These are phyloP conservation scores for Amanita subjunquillea DNA, from an alignment of 768 basidiomycete genomes.

Conservation along the genomic window DNA sequence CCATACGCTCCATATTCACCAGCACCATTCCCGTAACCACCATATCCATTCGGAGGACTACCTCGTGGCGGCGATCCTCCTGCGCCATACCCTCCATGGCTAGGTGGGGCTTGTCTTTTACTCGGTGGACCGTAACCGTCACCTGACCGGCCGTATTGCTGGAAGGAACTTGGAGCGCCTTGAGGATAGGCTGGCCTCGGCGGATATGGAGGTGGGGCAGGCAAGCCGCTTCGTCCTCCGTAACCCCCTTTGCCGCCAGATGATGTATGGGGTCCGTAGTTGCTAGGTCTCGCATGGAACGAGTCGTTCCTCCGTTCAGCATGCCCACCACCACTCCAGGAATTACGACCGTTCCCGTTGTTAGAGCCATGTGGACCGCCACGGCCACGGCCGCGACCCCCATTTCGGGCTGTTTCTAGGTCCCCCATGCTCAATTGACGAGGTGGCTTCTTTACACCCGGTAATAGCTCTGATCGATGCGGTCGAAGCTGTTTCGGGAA, in stretches of 20 bases:
- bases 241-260: slow-evolving; percentile 18
- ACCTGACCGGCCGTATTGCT: slow-evolving; percentile 23
- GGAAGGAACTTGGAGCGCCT: slow-evolving; percentile 13
- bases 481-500: slow-evolving; percentile 84
- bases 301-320: slow-evolving; percentile 33
- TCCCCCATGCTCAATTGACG: slow-evolving; percentile 61
- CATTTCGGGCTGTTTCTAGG: slow-evolving; percentile 53
- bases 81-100: slow-evolving; percentile 19
- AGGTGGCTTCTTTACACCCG: slow-evolving; percentile 50
- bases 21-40: slow-evolving; percentile 21
- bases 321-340: slow-evolving; percentile 16
- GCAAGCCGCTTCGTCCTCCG: slow-evolving; percentile 15
- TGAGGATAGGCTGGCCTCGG: slow-evolving; percentile 20
- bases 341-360: slow-evolving; percentile 3
- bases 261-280: slow-evolving; percentile 18
- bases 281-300: slow-evolving; percentile 35
- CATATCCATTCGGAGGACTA: slow-evolving; percentile 14
- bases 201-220: slow-evolving; percentile 25
- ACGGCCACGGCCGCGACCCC: slow-evolving; percentile 40
- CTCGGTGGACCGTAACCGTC: slow-evolving; percentile 1
- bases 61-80: slow-evolving; percentile 6
- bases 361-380: slow-evolving; percentile 20
- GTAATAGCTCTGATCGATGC: slow-evolving; percentile 77
- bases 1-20: slow-evolving; percentile 15
- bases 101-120: not conserved